A percentile compares a stretch with the other conserved stretches of the same genome.
Evolutionary conservation across 2,329 filamentous ascomycete genomes (phyloP).

Genomic region (Emmonsiellopsis sp.): DNA sequence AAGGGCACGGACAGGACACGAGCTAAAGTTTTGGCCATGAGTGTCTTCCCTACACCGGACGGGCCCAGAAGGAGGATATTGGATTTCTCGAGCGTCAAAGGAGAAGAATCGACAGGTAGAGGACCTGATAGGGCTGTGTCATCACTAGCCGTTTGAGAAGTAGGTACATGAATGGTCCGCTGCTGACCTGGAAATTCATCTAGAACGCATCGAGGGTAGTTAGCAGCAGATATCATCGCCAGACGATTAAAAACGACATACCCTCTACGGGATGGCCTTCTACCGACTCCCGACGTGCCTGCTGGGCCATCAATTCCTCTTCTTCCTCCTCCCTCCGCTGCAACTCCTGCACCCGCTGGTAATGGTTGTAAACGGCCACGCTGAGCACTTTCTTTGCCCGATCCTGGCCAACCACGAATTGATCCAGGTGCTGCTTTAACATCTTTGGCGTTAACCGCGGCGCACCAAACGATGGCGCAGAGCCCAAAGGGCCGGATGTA

Average conservation of each 20-base stretch:
- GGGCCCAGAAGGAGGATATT: slow-evolving; percentile 87
- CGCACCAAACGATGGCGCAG: slow-evolving; percentile 48
- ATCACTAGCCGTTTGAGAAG: slow-evolving; percentile 18
- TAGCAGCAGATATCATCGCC: neutral
- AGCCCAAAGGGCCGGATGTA: slow-evolving; percentile 54
- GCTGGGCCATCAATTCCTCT: slow-evolving; percentile 62
- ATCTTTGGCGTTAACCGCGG: slow-evolving; percentile 51
- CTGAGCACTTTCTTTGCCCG: slow-evolving; percentile 86
- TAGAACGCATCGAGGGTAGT: slow-evolving; percentile 19
- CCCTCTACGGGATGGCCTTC: slow-evolving; percentile 72
- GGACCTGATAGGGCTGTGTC: slow-evolving; percentile 17
- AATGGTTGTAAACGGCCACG: slow-evolving; percentile 92
- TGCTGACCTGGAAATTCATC: slow-evolving; percentile 57
- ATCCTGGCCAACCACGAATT: slow-evolving; percentile 94
- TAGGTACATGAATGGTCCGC: slow-evolving; percentile 36
- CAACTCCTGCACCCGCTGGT: slow-evolving; percentile 72
- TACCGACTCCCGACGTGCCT: slow-evolving; percentile 59
- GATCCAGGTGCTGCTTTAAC: slow-evolving; percentile 84
- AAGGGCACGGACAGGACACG: slow-evolving; percentile 92
- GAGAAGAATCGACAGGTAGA: slow-evolving; percentile 41
- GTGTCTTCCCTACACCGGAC: slow-evolving; percentile 90
- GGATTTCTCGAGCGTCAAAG: slow-evolving; percentile 83
- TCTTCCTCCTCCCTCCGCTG: slow-evolving; percentile 71
- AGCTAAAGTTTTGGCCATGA: slow-evolving; percentile 83
- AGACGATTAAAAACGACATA: slow-evolving; percentile 23